Evolutionary conservation across 2,329 filamentous ascomycete genomes (phyloP).

Genomic region (Xylaria multiplex): DNA sequence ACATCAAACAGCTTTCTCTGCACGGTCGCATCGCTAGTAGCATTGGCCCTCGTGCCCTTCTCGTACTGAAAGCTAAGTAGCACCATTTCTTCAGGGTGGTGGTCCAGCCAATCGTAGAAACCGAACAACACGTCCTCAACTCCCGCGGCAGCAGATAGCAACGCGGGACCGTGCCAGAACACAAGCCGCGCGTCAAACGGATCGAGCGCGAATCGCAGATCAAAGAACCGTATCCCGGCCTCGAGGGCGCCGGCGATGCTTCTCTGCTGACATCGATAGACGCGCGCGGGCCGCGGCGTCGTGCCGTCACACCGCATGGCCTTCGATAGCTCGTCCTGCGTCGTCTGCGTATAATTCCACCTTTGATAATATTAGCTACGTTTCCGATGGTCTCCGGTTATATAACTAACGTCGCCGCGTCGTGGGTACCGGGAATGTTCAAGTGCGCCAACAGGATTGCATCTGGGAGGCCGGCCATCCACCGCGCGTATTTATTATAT

Average conservation of each 20-base stretch:
- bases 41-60: conserved; percentile 48
- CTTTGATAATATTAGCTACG: too few relatives aligned
- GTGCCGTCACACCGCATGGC: conserved; percentile 54
- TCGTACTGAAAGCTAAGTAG: conserved; percentile 61
- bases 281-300: conserved; percentile 42
- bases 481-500: conserved; percentile 45
- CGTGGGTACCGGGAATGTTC: conserved; percentile 62
- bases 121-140: conserved; percentile 58
- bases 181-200: conserved; percentile 56
- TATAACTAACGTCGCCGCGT: conserved; percentile 53
- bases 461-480: conserved; percentile 59
- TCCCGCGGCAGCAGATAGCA: conserved; percentile 56
- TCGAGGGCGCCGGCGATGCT: conserved; percentile 54
- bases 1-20: conserved; percentile 53
- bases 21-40: conserved; percentile 49
- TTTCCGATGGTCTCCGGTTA: too few relatives aligned
- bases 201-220: conserved; percentile 61
- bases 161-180: conserved; percentile 59
- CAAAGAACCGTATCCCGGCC: conserved; percentile 60
- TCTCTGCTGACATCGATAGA: conserved; percentile 56
- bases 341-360: conserved; percentile 60
- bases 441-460: conserved; percentile 56
- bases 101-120: conserved; percentile 60
- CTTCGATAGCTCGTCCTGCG: conserved; percentile 52
- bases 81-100: conserved; percentile 57